Evolutionary conservation across 192 early-diverging fungal genomes (phyloP), one percentile per base, ranked within the genome.

Genomic region (Coemansia sp.): DNA sequence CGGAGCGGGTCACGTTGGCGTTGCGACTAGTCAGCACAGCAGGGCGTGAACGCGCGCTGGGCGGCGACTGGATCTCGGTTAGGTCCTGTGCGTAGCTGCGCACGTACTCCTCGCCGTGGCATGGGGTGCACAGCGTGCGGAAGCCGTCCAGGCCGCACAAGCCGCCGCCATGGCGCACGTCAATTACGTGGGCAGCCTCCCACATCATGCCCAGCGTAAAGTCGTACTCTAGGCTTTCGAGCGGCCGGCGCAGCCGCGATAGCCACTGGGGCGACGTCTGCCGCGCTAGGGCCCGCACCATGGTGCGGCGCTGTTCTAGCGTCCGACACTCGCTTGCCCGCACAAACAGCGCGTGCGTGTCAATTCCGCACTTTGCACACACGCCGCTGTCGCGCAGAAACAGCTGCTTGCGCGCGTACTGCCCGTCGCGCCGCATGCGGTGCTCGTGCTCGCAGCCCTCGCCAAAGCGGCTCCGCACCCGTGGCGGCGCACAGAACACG

Each of bases 181-280:
- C 74, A 29, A 77, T 51, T 12, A 44, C 49, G 30, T 77, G 74
- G 0, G 74, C 74, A 2, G 74, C 74, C 40, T 77, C 74, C 74
- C 74, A 77, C 50, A 77, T 70, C 74, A 70, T 70, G 20, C 74
- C 74, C 26, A 51, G 27, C n/a, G 44, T 62, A 28, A 77, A 77
- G 12, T 40, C 45, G 32, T 51, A 54, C 0, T 63, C 58, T 50
- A 70, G 61, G 59, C 52, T 60, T 5, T 41, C 10, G 25, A 70
- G 53, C 54, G 63, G 62, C 42, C 53, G 41, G 17, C 48, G 43
- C 9, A 58, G 48, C 36, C 65, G 66, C 20, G 53, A 60, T 9
- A 28, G 43, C 74, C 74, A 77, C 21, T 60, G 62, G 10, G 62
- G 58, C 22, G 43, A 45, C n/a, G 35, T 52, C 41, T 39, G 40